Conservation (phyloP, 179 eudicot genomes). For the Vitellaria paradoxa region DNA sequence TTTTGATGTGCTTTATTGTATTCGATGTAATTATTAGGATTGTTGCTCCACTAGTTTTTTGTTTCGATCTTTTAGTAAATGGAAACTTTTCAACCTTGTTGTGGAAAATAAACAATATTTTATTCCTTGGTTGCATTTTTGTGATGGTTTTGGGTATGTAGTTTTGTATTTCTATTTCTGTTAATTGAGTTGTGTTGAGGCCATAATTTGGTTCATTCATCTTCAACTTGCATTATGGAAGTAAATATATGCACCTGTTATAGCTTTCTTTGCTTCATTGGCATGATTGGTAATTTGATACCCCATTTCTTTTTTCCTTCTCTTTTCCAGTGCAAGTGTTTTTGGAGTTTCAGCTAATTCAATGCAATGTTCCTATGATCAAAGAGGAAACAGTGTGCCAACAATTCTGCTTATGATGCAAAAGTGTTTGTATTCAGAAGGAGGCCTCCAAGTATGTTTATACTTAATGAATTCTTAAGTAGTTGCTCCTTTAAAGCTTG, state of each 20-base stretch:
- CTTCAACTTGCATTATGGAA: neutral
- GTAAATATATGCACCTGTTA: neutral
- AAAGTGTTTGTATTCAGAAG: slow-evolving; percentile 38
- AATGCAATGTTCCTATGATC: slow-evolving; percentile 54
- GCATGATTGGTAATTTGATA: too few species aligned
- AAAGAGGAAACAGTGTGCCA: slow-evolving; percentile 54
- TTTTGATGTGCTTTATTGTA: too few species aligned
- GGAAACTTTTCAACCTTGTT: too few species aligned
- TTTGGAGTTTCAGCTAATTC: slow-evolving; percentile 59
- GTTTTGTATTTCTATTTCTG: neutral
- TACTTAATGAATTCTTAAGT: neutral
- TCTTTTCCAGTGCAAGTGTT: slow-evolving; percentile 38
- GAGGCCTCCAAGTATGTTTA: slow-evolving; percentile 41
- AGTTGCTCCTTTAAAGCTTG: slow-evolving; percentile 3
- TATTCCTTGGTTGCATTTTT: neutral
- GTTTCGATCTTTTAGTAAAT: too few species aligned
- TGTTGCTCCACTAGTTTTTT: too few species aligned
- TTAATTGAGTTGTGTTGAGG: neutral
- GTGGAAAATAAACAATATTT: too few species aligned
- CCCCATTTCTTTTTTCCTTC: neutral
- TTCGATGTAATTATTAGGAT: too few species aligned
- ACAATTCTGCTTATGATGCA: slow-evolving; percentile 55
- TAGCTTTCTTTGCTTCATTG: neutral
- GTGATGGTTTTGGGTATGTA: neutral
- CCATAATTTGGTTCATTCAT: neutral